Evolutionary conservation across 2,329 filamentous ascomycete species (phyloP).

Genomic region (Cytospora schulzeri): DNA sequence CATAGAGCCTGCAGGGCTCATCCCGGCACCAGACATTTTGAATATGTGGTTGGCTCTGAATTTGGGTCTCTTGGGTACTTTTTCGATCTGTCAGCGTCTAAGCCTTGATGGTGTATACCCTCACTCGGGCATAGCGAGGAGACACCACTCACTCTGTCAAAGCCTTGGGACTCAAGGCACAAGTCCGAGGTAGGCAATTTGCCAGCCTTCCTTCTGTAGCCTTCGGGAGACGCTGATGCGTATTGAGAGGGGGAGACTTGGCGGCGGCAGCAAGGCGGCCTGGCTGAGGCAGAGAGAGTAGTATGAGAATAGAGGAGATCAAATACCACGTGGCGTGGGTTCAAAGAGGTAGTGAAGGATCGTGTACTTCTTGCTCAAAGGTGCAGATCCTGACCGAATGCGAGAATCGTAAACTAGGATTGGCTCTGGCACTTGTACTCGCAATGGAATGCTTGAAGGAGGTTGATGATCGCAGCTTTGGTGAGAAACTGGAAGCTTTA

Average conservation of each 20-base stretch:
- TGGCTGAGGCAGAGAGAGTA: background rate
- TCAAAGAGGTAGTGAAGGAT: background rate
- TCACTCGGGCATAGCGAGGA: background rate
- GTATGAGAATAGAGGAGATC: background rate
- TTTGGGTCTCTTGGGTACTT: background rate
- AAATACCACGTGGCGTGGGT: background rate
- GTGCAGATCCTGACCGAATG: background rate
- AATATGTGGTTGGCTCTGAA: background rate
- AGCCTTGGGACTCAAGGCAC: background rate
- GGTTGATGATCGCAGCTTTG: background rate
- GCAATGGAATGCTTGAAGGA: background rate
- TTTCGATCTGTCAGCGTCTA: background rate
- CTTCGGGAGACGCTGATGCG: background rate
- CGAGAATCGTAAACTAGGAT: background rate
- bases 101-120: background rate
- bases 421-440: background rate
- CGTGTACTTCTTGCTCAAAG: background rate
- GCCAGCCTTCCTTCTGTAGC: background rate
- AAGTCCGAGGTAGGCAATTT: background rate
- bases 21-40: conserved; percentile 2
- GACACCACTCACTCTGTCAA: background rate
- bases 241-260: background rate
- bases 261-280: background rate
- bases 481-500: background rate
- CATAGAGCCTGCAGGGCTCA: background rate